A percentile compares a stretch with the other conserved stretches of the same genome.
These are phyloP conservation scores for Acer saccharum DNA, from an alignment of 345 rosid genomes.

Conservation along the genomic window DNA sequence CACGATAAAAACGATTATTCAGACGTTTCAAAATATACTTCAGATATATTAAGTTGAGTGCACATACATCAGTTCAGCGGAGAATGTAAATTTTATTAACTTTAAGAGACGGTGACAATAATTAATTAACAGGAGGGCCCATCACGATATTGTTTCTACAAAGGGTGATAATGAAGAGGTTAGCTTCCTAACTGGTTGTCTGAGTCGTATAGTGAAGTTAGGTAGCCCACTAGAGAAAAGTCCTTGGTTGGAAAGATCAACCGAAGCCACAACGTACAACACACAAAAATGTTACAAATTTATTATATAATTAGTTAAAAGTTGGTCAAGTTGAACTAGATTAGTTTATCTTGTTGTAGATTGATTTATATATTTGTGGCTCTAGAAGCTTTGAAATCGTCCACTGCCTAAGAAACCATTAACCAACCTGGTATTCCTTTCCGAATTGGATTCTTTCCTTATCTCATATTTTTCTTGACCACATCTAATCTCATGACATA, in stretches of 20 bases:
- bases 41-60: too few species aligned
- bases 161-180: not conserved
- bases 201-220: slow-evolving; percentile 24
- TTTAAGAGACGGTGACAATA: not conserved
- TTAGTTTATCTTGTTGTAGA: not conserved
- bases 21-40: too few species aligned
- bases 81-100: not conserved
- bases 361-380: not conserved
- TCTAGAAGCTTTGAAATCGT: slow-evolving; percentile 21
- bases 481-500: too few species aligned
- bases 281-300: not conserved
- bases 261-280: not conserved
- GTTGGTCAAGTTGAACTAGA: not conserved
- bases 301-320: not conserved
- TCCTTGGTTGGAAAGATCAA: slow-evolving; percentile 21
- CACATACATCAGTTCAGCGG: too few species aligned
- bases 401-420: not conserved
- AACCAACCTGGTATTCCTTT: slow-evolving; percentile 4
- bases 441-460: not conserved
- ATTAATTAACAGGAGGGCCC: not conserved
- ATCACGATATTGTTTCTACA: not conserved
- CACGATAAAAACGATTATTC: not conserved
- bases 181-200: slow-evolving; percentile 17
- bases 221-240: slow-evolving; percentile 40
- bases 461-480: too few species aligned